Base-by-base conservation (phyloP, 352 stramenopile species). In the Globisporangium paroecandrum region DNA sequence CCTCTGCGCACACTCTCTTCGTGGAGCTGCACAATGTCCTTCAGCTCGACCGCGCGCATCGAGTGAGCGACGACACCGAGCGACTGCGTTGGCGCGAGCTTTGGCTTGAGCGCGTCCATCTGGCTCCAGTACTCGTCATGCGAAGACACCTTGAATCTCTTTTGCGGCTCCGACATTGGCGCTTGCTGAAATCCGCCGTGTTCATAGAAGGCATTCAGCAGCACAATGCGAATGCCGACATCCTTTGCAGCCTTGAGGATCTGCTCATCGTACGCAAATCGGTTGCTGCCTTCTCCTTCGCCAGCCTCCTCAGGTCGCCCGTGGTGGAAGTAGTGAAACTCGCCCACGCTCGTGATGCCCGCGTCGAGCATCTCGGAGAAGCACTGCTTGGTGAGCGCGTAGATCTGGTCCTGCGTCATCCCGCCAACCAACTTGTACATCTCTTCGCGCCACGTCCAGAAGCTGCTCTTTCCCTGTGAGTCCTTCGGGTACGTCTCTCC, bases 241-340 rank as follows among this genome's bases (percentile, higher is more conserved):
- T 91, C 81, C 20, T 73, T 75, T 10, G 85, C 82, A 1, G 81
- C 85, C 34, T 78, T 72, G 29, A 93, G 71, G 62, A 93, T 81
- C 53, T 81, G 88, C 70, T 87, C 74, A 53, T 93, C 85, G 68
- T 91, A 93, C 29, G 75, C 79, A 66, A 90, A 93, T 18, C 64
- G 73, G 64, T 58, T 79, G 70, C 36, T 75, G 53, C 51, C 67
- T 64, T 49, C 32, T 46, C 80, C 73, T 13, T 59, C 54, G 1
- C 54, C 27, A 41, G 69, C 73, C 15, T 87, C 75, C 0, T 73
- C 75, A 1, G 73, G 72, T 1, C 51, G 64, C 1, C 77, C 81
- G 57, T 93, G 85, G 70, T 93, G 85, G 68, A 93, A 93, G 68
- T 93, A 93, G 66, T 91, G 85, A 65, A 93, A 93, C 64, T 93